A percentile compares a stretch with the other conserved stretches of the same genome.
phyloP scores from a whole-genome alignment of 768 basidiomycete species.

The Cystofilobasidium macerans region DNA sequence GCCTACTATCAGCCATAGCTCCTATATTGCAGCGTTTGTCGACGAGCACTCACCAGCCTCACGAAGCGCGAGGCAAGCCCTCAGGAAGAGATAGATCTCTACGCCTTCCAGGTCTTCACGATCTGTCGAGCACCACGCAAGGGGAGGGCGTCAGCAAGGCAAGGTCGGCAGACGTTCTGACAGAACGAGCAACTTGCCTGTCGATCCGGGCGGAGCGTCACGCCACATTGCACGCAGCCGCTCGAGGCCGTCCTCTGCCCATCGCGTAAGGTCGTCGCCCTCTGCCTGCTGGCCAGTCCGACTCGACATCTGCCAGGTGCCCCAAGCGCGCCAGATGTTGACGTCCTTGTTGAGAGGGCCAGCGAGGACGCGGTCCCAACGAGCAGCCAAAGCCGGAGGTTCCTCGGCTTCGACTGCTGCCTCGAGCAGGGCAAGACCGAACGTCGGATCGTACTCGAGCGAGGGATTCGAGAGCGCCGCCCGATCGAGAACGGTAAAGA shows the following conservation, averaged over 20 bases:
- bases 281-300: conserved; percentile 16
- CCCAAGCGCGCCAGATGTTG: conserved; percentile 21
- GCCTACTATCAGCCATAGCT: too few relatives aligned
- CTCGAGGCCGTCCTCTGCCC: conserved; percentile 25
- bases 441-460: conserved; percentile 29
- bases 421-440: conserved; percentile 37
- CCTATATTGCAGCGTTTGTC: too few relatives aligned
- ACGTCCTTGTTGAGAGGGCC: conserved; percentile 23
- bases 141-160: neutral
- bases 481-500: conserved; percentile 36
- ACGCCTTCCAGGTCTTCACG: conserved; percentile 9
- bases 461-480: conserved; percentile 32
- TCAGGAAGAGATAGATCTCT: conserved; percentile 28
- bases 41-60: conserved; percentile 37
- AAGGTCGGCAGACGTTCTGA: too few relatives aligned
- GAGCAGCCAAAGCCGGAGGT: conserved; percentile 30
- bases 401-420: conserved; percentile 37
- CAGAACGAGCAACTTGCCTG: conserved; percentile 19
- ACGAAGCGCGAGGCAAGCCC: conserved; percentile 36
- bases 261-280: conserved; percentile 32
- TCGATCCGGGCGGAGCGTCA: conserved; percentile 29
- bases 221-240: conserved; percentile 26
- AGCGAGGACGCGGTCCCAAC: conserved; percentile 36
- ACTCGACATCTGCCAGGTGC: conserved; percentile 21
- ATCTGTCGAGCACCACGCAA: neutral